Evolutionary conservation across 192 early-diverging fungal species (phyloP), one percentile per base, ranked within the genome.

Genomic region (Lunasporangiospora selenospora): DNA sequence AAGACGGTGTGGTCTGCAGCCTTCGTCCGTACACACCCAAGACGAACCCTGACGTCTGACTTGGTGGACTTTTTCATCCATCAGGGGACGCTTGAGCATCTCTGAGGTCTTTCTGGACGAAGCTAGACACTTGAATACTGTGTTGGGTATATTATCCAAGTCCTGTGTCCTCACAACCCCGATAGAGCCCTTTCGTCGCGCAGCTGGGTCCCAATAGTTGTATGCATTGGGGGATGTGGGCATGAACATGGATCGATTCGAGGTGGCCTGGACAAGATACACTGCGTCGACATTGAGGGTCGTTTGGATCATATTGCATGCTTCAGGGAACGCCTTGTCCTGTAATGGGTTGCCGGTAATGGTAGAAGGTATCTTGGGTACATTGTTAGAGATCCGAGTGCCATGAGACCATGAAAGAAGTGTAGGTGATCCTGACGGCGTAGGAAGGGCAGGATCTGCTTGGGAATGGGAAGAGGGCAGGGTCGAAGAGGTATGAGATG

Each of bases 1-100:
- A 7, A 73, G 54, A 13, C 39, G 69, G 39, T 73, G 69, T 19
- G 47, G 59, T 15, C 69, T 49, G 16, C 69, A 73, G 15, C 69
- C 55, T 19, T 58, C 69, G n/a, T 62, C 69, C 5, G 69, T 73
- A 37, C 69, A 73, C 3, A 73, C 61, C 69, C 69, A 73, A 9
- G 59, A 47, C 1, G 53, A 50, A n/a, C 55, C 61, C 24, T 73
- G 39, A 12, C 69, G 15, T 40, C 49, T 63, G 33, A 61, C 49
- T 7, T 63, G 36, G 33, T 73, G 69, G 3, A 54, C 23, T 18
- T 58, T 53, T 19, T 73, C 69, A 11, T 73, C 69, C 10, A 73
- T 47, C 4, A 63, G 49, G 12, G 69, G 59, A 8, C 36, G 47
- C 1, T 42, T 34, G 44, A 38, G 29, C 12, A 36, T 43, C 16